A percentile compares a stretch with the other conserved stretches of the same genome.
phyloP scores from a whole-genome alignment of 139 green algal genomes.

The Tetradesmus lagerheimii region DNA sequence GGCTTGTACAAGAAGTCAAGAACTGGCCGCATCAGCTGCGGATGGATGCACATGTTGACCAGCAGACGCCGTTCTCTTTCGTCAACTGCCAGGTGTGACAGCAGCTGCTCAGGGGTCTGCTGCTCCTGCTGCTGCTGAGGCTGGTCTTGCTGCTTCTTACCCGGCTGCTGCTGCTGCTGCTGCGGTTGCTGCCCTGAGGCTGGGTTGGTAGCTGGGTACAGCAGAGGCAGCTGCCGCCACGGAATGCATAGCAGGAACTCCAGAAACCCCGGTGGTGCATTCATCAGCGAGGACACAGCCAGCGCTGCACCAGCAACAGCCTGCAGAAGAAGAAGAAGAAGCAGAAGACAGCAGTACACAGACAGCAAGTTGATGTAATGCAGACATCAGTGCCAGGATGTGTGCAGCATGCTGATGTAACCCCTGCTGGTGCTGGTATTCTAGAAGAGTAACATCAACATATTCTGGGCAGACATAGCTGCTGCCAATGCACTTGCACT shows the following conservation, averaged over 20 bases:
- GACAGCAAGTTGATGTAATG: not conserved
- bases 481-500: too few species aligned
- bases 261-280: constrained; percentile 77
- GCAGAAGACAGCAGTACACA: constrained; percentile 33
- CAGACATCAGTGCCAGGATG: not conserved
- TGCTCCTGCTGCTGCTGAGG: not conserved
- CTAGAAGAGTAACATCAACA: too few species aligned
- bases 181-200: not conserved
- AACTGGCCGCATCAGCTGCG: constrained; percentile 60
- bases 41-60: constrained; percentile 72
- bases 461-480: too few species aligned
- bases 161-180: not conserved
- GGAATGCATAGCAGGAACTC: constrained; percentile 87
- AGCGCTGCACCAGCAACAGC: constrained; percentile 70
- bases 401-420: too few species aligned
- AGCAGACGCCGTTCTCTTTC: constrained; percentile 61
- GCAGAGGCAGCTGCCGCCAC: constrained; percentile 70
- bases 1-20: constrained; percentile 77
- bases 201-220: constrained; percentile 48
- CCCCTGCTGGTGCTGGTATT: too few species aligned
- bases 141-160: not conserved
- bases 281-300: constrained; percentile 69
- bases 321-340: constrained; percentile 45
- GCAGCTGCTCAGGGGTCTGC: constrained; percentile 40
- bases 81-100: constrained; percentile 60